phyloP scores from a whole-genome alignment of 2,329 filamentous ascomycete species.

The Monosporascus sp. region DNA sequence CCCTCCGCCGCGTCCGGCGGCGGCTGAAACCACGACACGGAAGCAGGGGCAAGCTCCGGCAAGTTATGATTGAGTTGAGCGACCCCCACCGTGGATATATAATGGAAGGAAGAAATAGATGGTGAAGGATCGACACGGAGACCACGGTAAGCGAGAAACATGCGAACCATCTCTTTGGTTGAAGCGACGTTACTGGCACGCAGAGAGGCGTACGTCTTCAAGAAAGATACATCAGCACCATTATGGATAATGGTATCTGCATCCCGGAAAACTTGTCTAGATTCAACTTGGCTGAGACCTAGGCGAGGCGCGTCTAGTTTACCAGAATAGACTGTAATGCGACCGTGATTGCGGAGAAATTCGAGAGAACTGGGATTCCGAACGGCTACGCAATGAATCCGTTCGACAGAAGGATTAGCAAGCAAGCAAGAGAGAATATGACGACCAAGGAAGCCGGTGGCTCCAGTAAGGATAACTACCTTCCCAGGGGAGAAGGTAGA shows the following conservation, averaged over 20 bases:
- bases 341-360: neutral
- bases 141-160: constrained; percentile 21
- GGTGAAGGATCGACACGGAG: too few relatives aligned
- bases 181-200: constrained; percentile 29
- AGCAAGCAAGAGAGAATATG: constrained; percentile 33
- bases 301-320: neutral
- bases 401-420: constrained; percentile 21
- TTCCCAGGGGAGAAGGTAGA: too few relatives aligned
- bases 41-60: constrained; percentile 3
- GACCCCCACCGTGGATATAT: constrained; percentile 28
- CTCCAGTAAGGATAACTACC: constrained; percentile 31
- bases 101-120: constrained; percentile 29
- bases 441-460: constrained; percentile 34
- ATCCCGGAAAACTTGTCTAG: constrained; percentile 16
- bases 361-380: constrained; percentile 1
- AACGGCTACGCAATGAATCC: constrained; percentile 39
- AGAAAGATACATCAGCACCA: constrained; percentile 36
- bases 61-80: neutral
- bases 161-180: constrained; percentile 27
- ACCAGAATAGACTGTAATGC: neutral
- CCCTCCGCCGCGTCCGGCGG: constrained; percentile 20
- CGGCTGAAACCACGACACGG: too few relatives aligned
- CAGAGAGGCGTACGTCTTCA: constrained; percentile 32
- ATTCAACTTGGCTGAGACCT: constrained; percentile 7
- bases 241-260: constrained; percentile 46